Evolutionary conservation across 208 protist genomes (phyloP), one percentile per base, ranked within the genome.

Genomic region (Trypanosoma boissoni): DNA sequence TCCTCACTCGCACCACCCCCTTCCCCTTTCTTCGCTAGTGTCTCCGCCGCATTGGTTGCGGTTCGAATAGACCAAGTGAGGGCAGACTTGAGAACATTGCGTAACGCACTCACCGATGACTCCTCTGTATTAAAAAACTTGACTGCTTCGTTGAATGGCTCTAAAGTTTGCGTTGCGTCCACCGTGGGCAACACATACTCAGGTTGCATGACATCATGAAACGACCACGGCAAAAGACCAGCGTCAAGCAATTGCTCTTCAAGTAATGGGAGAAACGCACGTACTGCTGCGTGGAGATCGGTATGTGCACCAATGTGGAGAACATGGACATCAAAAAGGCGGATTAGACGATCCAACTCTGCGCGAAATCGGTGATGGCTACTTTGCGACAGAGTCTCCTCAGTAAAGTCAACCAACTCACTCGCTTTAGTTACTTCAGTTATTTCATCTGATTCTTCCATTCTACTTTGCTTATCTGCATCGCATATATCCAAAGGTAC

Each of bases 71-170:
- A 57, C 52, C 28, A 57, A 45, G 34, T 14, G 3, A 57, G 14
- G 41, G 34, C 29, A 44, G 12, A 45, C 31, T 44, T 41, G 23
- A 45, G 34, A 21, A 57, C 52, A 57, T 44, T 57, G 24, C 52
- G 52, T 20, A 44, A 34, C 18, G 52, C 52, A 41, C 14, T 57
- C 31, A 57, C 34, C 16, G 5, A 29, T 12, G 24, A 23, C 28
- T 57, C 34, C 12, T 44, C 52, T 24, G 23, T 34, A 28, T 26
- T 18, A 57, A 57, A 39, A 27, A 57, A 57, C 5, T 44, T 41
- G 7, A 14, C 34, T 23, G 18, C 27, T 21, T 10, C 23, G 32
- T 14, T 37, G 24, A 39, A 23, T 39, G n/a, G n/a, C n/a, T n/a
- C n/a, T n/a, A n/a, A n/a, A n/a, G n/a, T n/a, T n/a, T n/a, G n/a